Conservation (phyloP, 768 basidiomycete genomes). For the Trametopsis cervina region DNA sequence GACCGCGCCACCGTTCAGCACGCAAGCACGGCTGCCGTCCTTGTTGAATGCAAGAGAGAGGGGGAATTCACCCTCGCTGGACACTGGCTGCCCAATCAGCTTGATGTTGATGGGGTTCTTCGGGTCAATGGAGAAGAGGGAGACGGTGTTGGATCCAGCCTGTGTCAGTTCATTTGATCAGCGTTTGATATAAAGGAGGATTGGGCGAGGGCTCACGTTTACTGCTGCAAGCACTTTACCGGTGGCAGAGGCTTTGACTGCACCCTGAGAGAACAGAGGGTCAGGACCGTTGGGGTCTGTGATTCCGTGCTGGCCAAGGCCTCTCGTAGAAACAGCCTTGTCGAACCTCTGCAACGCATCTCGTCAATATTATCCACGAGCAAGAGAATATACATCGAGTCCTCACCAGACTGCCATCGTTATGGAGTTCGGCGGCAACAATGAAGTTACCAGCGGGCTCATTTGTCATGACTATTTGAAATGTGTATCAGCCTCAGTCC, state of each 20-base stretch:
- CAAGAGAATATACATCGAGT: not conserved
- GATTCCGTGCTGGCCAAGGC: constrained; percentile 16
- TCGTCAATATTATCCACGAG: not conserved
- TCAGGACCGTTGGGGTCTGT: constrained; percentile 16
- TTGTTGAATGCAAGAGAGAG: constrained; percentile 33
- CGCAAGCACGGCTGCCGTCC: constrained; percentile 26
- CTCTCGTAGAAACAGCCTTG: constrained; percentile 14
- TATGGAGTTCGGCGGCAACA: constrained; percentile 34
- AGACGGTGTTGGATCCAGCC: constrained; percentile 40
- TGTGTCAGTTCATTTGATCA: constrained; percentile 11
- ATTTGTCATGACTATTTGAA: constrained; percentile 41
- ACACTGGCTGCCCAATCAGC: constrained; percentile 37
- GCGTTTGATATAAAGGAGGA: not conserved
- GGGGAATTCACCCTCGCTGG: constrained; percentile 44
- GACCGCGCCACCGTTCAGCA: constrained; percentile 29
- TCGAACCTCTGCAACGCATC: constrained; percentile 10
- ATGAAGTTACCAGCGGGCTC: constrained; percentile 39
- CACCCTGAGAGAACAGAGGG: constrained; percentile 18
- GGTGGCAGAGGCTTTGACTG: constrained; percentile 18
- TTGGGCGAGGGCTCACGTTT: constrained; percentile 10
- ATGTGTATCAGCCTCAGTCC: not conserved
- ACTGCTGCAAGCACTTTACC: constrained; percentile 18
- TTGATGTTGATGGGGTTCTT: constrained; percentile 33
- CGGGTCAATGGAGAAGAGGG: constrained; percentile 34
- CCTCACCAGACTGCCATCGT: constrained; percentile 35